Evolutionary conservation across 2,329 filamentous ascomycete genomes (phyloP).

Genomic region (Ophiocordyceps australis): DNA sequence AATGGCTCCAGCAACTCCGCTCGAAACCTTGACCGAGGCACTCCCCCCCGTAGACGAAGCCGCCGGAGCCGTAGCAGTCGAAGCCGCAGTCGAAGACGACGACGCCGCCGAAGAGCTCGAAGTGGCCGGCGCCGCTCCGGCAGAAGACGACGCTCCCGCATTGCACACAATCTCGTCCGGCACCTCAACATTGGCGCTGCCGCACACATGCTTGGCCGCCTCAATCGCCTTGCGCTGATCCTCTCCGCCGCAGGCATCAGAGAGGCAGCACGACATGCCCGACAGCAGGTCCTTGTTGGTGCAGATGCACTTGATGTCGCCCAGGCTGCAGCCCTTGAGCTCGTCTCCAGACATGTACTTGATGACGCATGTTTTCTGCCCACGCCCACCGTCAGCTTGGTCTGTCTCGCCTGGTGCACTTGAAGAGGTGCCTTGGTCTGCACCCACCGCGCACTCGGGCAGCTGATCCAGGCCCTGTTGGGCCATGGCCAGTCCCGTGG

Average conservation of each 20-base stretch:
- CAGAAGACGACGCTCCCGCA: background rate
- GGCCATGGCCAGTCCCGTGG: constrained; percentile 14
- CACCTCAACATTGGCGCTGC: constrained; percentile 13
- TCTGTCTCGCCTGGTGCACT: too few species aligned
- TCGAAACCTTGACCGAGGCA: constrained; percentile 2
- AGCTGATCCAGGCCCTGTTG: constrained; percentile 11
- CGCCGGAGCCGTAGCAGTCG: constrained; percentile 1
- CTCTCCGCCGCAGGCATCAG: constrained; percentile 11
- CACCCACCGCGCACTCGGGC: constrained; percentile 20
- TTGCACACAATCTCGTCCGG: constrained; percentile 18
- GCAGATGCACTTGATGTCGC: constrained; percentile 23
- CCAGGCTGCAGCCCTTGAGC: constrained; percentile 17
- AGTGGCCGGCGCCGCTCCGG: background rate
- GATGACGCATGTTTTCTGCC: constrained; percentile 14
- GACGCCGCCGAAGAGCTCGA: constrained; percentile 1
- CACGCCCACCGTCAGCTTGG: too few species aligned
- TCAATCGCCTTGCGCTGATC: constrained; percentile 15
- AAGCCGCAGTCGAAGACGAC: constrained; percentile 1
- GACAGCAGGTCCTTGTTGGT: constrained; percentile 18
- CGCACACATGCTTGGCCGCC: constrained; percentile 20
- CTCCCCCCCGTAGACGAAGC: constrained; percentile 2
- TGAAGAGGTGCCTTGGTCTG: too few species aligned
- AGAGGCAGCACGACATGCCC: constrained; percentile 22
- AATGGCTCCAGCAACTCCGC: constrained; percentile 9
- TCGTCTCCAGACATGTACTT: constrained; percentile 12